Conservation (phyloP, 345 rosid genomes). For the Boechera divaricarpa region DNA sequence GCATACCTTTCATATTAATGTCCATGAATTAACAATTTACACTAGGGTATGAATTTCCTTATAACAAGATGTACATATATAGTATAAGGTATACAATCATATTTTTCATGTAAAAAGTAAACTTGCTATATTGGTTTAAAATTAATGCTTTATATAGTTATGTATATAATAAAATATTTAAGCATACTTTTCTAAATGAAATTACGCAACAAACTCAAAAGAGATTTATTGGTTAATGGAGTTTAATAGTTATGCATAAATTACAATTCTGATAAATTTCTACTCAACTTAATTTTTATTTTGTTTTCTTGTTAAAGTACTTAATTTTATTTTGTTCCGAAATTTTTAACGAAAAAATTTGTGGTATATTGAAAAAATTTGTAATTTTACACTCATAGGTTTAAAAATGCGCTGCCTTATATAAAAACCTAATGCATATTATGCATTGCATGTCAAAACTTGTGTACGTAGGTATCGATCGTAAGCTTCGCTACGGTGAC, state of each 20-base stretch:
- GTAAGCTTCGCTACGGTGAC: slow-evolving; percentile 74
- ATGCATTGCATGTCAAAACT: not conserved
- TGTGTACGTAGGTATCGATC: slow-evolving; percentile 51
- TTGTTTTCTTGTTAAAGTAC: not conserved
- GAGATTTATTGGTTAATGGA: too few relatives aligned
- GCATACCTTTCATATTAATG: too few relatives aligned
- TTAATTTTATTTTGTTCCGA: not conserved
- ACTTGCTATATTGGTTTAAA: not conserved
- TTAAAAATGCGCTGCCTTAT: not conserved
- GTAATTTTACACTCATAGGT: too few relatives aligned
- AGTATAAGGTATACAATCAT: not conserved
- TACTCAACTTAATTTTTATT: not conserved
- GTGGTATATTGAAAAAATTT: too few relatives aligned
- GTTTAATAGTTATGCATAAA: too few relatives aligned
- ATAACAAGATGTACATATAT: too few relatives aligned
- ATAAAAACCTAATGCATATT: not conserved
- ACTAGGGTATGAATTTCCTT: too few relatives aligned
- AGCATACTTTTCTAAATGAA: not conserved
- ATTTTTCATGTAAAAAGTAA: too few relatives aligned
- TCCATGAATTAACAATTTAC: too few relatives aligned
- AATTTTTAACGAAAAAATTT: too few relatives aligned
- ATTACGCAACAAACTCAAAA: too few relatives aligned
- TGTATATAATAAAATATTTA: too few relatives aligned
- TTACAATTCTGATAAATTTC: not conserved
- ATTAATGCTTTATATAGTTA: not conserved